Percentiles rank a stretch among this genome's conserved stretches.
These are phyloP conservation scores for Schoenoplectus triqueter DNA, from an alignment of 202 grass and related monocot genomes.

Conservation along the genomic window DNA sequence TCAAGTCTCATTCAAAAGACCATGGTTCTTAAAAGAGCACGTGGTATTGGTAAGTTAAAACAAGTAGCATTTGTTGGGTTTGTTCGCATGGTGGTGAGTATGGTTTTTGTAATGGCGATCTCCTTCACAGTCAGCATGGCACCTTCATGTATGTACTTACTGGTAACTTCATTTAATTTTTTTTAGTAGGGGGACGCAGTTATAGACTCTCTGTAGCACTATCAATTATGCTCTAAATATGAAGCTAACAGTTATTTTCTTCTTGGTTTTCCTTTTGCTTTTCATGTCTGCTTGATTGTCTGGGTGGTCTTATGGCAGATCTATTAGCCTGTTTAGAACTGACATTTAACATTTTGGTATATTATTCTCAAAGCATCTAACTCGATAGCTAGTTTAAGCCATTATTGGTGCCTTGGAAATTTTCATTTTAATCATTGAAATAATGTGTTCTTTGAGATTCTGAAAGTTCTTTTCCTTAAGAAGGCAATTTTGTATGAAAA, in stretches of 20 bases:
- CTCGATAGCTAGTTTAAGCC: not conserved
- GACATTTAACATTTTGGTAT: too few species aligned
- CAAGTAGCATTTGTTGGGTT: conserved; percentile 46
- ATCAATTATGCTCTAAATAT: not conserved
- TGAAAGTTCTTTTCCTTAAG: not conserved
- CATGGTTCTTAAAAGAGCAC: conserved; percentile 19
- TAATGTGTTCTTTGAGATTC: not conserved
- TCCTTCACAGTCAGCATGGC: conserved; percentile 56
- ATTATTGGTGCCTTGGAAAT: not conserved
- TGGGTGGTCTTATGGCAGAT: not conserved
- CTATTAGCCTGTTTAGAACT: too few species aligned
- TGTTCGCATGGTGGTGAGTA: conserved; percentile 48
- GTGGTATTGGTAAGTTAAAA: conserved; percentile 45
- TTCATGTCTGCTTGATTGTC: not conserved
- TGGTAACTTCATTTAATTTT: conserved; percentile 14
- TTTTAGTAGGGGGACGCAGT: not conserved
- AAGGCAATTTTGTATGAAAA: too few species aligned
- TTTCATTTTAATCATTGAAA: not conserved
- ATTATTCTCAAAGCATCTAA: too few species aligned
- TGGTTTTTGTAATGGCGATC: conserved; percentile 61
- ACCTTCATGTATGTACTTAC: conserved; percentile 58
- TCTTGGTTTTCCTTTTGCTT: not conserved
- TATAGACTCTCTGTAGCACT: not conserved
- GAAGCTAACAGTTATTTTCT: conserved; percentile 1
- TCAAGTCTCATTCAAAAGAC: conserved; percentile 34